Evolutionary conservation across 2,329 filamentous ascomycete species (phyloP), one percentile per base, ranked within the genome.

Genomic region (Aphanocladium album): DNA sequence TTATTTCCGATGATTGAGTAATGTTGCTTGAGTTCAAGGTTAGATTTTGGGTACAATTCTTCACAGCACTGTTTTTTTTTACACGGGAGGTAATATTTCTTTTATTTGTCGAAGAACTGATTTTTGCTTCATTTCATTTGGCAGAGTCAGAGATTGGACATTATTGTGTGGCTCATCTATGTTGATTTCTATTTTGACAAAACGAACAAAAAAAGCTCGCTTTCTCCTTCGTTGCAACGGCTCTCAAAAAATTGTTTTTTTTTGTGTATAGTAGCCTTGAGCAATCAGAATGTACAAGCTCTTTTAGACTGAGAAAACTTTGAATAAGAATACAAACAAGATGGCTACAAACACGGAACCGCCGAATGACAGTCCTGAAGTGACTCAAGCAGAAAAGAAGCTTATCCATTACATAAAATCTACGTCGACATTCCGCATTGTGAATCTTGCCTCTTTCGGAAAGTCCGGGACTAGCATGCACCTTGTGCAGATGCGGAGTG

Each of bases 231-330:
- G 17, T 45, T 60, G 35, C 43, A 56, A 53, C 45, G 5, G 43
- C 53, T 62, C 53, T 39, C n/a, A 49, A 56, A 52, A 35, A 35
- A 6, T 6, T 12, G 5, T 58, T 46, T 19, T 25, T 33, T 43
- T 41, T 56, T 37, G 25, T 57, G 27, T 45, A 62, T 60, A 17
- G 35, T 50, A 62, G 69, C 68, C 61, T 63, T 65, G 63, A 68
- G 64, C 57, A 62, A 59, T 41, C 58, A 68, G 58, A 66, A 64
- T 65, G 61, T 64, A 49, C 46, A 58, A 65, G 61, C 56, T 61
- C 46, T n/a, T n/a, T n/a, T 63, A 63, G 60, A 62, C 64, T 66
- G 53, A 67, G 45, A 47, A 47, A 1, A 35, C 11, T 33, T 21
- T 3, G 30, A 30, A 3, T 27, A 43, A n/a, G 33, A 60, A 66